Percentiles rank a stretch among this genome's conserved stretches.
Evolutionary conservation across 2,329 filamentous ascomycete species (phyloP).

Genomic region (Calonectria naviculata): DNA sequence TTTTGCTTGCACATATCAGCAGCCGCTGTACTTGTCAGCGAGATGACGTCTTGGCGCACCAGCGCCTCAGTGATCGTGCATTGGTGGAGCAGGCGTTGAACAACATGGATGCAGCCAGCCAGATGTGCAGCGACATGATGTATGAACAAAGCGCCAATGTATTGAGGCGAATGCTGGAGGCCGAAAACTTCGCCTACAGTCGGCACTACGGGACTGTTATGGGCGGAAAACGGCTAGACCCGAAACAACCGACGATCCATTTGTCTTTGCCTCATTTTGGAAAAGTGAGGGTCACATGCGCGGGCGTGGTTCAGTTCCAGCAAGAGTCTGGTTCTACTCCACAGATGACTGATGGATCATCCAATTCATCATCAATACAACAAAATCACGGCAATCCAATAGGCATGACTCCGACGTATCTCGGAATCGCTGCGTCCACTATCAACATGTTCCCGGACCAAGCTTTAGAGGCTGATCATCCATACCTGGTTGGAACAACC

Average conservation of each 20-base stretch:
- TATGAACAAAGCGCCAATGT: background rate
- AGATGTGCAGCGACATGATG: background rate
- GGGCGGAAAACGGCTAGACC: background rate
- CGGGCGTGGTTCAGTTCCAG: background rate
- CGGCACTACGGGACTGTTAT: background rate
- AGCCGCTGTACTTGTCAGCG: background rate
- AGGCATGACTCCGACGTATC: no score
- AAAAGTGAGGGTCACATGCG: background rate
- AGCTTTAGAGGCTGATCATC: background rate
- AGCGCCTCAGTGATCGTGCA: slow-evolving; percentile 9
- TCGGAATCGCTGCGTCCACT: background rate
- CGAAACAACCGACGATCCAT: background rate
- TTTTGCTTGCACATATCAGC: slow-evolving; percentile 5
- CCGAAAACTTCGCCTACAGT: background rate
- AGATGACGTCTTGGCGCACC: background rate
- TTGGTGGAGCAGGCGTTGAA: slow-evolving; percentile 1
- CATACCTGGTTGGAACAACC: background rate
- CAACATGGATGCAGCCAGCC: slow-evolving; percentile 10
- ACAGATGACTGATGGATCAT: background rate
- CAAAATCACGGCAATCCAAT: background rate
- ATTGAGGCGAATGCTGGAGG: background rate
- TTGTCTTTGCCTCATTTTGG: background rate
- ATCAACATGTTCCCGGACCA: background rate
- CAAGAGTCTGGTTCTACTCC: background rate
- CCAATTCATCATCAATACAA: background rate